These are phyloP conservation scores for Pythium monospermum DNA, from an alignment of 352 stramenopile genomes.

Conservation along the genomic window DNA sequence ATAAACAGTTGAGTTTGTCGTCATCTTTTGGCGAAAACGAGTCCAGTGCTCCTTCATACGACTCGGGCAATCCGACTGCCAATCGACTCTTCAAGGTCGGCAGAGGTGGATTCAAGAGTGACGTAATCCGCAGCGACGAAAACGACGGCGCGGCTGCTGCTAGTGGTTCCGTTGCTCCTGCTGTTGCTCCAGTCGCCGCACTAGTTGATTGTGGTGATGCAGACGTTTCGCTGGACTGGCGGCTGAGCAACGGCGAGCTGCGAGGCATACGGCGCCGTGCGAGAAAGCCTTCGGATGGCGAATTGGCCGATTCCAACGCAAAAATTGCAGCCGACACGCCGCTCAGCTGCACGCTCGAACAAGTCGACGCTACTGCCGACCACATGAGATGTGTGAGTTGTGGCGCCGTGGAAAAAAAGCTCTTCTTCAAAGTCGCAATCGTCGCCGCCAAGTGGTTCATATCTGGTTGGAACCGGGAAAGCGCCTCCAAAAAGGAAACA, in stretches of 20 bases:
- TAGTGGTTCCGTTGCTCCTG: background rate
- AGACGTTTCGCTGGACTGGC: constrained; percentile 10
- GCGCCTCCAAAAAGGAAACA: constrained; percentile 54
- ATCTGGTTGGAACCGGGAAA: constrained; percentile 64
- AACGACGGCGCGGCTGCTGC: constrained; percentile 36
- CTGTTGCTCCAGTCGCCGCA: background rate
- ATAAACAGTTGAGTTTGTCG: constrained; percentile 64
- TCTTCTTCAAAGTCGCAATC: constrained; percentile 59
- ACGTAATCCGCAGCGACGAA: constrained; percentile 66
- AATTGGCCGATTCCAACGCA: constrained; percentile 21
- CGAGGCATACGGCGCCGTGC: constrained; percentile 11
- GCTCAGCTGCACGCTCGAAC: constrained; percentile 58
- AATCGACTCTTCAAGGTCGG: constrained; percentile 56
- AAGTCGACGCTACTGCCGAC: constrained; percentile 61
- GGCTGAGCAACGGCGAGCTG: constrained; percentile 11
- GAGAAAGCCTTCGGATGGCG: constrained; percentile 18
- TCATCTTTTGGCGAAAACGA: constrained; percentile 73
- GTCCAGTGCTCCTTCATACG: constrained; percentile 59
- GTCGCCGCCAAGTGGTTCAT: constrained; percentile 44
- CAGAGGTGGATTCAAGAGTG: constrained; percentile 47
- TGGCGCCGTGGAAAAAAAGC: constrained; percentile 62
- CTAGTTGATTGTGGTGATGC: background rate
- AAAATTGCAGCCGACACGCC: constrained; percentile 68
- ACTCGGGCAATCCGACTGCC: constrained; percentile 60
- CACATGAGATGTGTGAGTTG: constrained; percentile 76